These are phyloP conservation scores for Mycena indigotica DNA, from an alignment of 768 basidiomycete species.

Conservation along the genomic window DNA sequence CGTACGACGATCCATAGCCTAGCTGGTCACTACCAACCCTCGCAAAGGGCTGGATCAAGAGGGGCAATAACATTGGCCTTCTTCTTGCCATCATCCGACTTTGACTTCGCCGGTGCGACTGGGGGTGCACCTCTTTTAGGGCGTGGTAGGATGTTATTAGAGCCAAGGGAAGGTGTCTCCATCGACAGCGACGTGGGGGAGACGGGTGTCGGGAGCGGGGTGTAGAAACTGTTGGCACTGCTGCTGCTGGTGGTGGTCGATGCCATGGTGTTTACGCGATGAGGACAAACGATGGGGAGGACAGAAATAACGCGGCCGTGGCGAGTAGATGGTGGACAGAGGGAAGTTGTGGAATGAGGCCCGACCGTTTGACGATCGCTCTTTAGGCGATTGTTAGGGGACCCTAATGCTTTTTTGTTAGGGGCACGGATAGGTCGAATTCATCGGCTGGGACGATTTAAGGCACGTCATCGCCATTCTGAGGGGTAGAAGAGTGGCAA, in stretches of 20 bases:
- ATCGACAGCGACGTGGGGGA: conserved; percentile 13
- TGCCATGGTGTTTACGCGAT: neutral
- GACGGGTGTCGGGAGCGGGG: conserved; percentile 14
- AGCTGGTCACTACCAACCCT: conserved; percentile 20
- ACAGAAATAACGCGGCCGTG: too few relatives aligned
- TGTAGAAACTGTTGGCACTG: conserved; percentile 8
- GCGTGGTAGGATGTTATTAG: conserved; percentile 15
- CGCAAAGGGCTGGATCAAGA: conserved; percentile 20
- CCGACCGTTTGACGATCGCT: neutral
- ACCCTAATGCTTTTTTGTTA: too few relatives aligned
- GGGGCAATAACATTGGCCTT: neutral
- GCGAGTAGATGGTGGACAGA: neutral
- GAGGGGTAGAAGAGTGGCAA: too few relatives aligned
- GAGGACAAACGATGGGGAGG: neutral
- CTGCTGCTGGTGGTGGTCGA: conserved; percentile 1
- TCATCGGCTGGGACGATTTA: too few relatives aligned
- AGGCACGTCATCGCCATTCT: too few relatives aligned
- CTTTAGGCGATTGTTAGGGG: neutral
- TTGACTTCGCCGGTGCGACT: conserved; percentile 7
- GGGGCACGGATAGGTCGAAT: too few relatives aligned
- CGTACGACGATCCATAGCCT: too few relatives aligned
- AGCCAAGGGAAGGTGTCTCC: conserved; percentile 20
- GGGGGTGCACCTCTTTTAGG: conserved; percentile 21
- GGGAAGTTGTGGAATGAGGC: neutral
- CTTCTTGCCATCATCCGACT: neutral